Conservation (phyloP, 2,329 filamentous ascomycete genomes). For the Fusarium sp. region DNA sequence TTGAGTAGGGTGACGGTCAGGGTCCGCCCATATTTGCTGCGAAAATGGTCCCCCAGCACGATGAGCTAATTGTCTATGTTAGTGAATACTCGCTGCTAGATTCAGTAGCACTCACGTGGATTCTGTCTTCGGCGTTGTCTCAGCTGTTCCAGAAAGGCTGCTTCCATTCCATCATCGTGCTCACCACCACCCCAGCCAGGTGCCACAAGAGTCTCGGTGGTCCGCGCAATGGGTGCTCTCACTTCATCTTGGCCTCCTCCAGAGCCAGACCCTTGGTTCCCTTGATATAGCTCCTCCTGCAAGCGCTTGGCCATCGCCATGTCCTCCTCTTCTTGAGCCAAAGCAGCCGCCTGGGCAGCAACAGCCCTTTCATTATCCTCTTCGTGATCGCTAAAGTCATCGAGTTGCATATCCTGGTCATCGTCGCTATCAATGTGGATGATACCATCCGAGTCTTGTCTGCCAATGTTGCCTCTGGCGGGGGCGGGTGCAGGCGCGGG, state of each 20-base stretch:
- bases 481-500: conserved; percentile 50
- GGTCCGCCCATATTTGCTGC: conserved; percentile 54
- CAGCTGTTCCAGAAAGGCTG: conserved; percentile 74
- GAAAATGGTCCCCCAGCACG: conserved; percentile 52
- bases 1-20: conserved; percentile 35
- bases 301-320: conserved; percentile 90
- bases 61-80: conserved; percentile 31
- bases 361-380: conserved; percentile 56
- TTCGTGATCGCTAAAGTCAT: conserved; percentile 53
- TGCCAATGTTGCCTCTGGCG: conserved; percentile 43
- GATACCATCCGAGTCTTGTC: conserved; percentile 53
- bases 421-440: conserved; percentile 68
- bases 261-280: conserved; percentile 50
- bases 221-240: conserved; percentile 89
- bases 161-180: conserved; percentile 63
- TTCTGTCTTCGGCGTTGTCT: conserved; percentile 56
- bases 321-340: conserved; percentile 82
- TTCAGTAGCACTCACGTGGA: conserved; percentile 45
- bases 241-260: conserved; percentile 68
- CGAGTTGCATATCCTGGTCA: conserved; percentile 57
- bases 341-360: conserved; percentile 53
- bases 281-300: conserved; percentile 89
- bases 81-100: background rate
- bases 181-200: conserved; percentile 64
- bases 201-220: conserved; percentile 89